Percentiles rank a stretch among this genome's conserved stretches.
phyloP scores from a whole-genome alignment of 306 rosid genomes.

The Astragalus membranaceus region DNA sequence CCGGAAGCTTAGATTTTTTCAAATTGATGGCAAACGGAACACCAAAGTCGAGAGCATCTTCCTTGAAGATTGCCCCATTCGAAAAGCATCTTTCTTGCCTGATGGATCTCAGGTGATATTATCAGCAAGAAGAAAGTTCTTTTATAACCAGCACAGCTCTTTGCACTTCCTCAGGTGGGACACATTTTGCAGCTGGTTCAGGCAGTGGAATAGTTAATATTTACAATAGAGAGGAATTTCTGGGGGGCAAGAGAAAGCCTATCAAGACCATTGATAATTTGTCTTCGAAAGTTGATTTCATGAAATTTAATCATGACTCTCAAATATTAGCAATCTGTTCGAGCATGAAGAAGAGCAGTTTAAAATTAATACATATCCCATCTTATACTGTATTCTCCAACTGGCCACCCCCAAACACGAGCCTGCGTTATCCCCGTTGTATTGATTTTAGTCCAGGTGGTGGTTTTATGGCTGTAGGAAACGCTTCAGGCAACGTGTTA shows the following conservation, averaged over 20 bases:
- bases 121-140: conserved; percentile 76
- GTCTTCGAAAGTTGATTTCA: conserved; percentile 14
- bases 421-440: conserved; percentile 55
- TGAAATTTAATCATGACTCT: conserved; percentile 29
- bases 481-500: conserved; percentile 64
- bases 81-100: conserved; percentile 73
- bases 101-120: conserved; percentile 86
- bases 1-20: conserved; percentile 68
- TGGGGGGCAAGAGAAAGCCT: conserved; percentile 32
- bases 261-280: conserved; percentile 22
- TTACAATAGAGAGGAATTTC: conserved; percentile 31
- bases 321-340: conserved; percentile 52
- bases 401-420: conserved; percentile 56
- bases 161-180: conserved; percentile 18
- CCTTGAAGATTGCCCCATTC: conserved; percentile 73
- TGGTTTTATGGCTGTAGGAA: conserved; percentile 86
- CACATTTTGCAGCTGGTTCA: conserved; percentile 33
- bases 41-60: conserved; percentile 82
- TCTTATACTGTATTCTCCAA: conserved; percentile 70
- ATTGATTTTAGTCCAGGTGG: conserved; percentile 89
- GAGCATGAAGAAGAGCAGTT: conserved; percentile 58
- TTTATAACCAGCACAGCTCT: conserved; percentile 38
- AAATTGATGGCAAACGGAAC: conserved; percentile 82
- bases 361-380: conserved; percentile 69
- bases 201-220: conserved; percentile 27